These are phyloP conservation scores for Knoxia roxburghii DNA, from an alignment of 257 asterid genomes.

Conservation along the genomic window DNA sequence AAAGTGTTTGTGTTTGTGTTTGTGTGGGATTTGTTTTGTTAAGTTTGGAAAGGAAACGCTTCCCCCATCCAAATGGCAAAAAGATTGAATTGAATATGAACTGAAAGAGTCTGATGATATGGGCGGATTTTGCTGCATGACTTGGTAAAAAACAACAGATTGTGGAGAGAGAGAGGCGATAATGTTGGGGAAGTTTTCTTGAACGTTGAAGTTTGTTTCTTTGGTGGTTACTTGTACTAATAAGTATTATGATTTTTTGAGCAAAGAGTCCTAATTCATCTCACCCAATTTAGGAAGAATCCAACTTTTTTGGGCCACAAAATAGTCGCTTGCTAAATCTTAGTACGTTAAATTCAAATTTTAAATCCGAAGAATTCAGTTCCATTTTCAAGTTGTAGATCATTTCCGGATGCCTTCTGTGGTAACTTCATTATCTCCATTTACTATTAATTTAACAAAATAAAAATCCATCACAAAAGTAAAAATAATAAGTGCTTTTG, in stretches of 20 bases:
- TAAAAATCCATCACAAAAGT: no score
- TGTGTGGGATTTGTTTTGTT: no score
- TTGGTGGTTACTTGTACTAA: neutral
- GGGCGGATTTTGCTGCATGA: conserved; percentile 33
- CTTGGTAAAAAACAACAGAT: conserved; percentile 40
- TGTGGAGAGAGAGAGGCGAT: conserved; percentile 28
- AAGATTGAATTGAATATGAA: neutral
- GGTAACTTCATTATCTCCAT: no score
- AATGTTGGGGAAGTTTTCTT: conserved; percentile 37
- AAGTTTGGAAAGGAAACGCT: neutral
- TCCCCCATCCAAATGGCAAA: conserved; percentile 26
- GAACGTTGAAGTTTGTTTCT: conserved; percentile 13
- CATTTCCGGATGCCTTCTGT: no score
- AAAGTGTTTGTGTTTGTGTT: neutral
- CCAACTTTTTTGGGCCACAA: conserved; percentile 27
- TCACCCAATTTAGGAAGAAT: conserved; percentile 14
- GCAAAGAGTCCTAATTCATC: conserved; percentile 23
- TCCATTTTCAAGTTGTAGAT: no score
- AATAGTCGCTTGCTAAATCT: conserved; percentile 27
- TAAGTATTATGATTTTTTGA: neutral
- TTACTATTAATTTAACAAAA: no score
- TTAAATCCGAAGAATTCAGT: no score
- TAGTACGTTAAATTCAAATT: neutral
- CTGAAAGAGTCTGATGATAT: conserved; percentile 21
- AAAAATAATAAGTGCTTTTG: no score